Percentiles rank a stretch among this genome's conserved stretches.
Evolutionary conservation across 176 grass and related monocot genomes (phyloP).

Genomic region (Phoenix dactylifera): DNA sequence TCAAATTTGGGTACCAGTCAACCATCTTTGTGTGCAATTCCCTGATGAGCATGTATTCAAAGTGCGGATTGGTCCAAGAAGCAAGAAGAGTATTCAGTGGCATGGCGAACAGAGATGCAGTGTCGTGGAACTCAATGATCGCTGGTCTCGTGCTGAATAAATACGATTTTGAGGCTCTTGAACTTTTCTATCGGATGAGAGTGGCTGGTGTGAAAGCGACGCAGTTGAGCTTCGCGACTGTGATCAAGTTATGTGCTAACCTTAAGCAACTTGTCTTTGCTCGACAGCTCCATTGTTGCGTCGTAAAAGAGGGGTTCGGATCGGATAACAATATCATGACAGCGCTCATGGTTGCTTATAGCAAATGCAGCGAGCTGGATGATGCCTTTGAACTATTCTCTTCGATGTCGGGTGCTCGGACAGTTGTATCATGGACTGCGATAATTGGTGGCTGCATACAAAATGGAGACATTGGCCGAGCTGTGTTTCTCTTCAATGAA

Average conservation of each 20-base stretch:
- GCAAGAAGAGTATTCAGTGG: conserved; percentile 39
- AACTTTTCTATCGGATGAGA: conserved; percentile 43
- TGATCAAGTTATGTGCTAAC: conserved; percentile 62
- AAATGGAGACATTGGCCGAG: conserved; percentile 30
- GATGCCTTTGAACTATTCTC: conserved; percentile 44
- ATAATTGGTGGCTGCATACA: conserved; percentile 55
- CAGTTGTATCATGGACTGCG: conserved; percentile 67
- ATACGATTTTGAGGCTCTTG: conserved; percentile 32
- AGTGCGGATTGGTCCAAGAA: conserved; percentile 35
- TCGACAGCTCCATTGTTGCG: conserved; percentile 52
- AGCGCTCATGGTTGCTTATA: conserved; percentile 42
- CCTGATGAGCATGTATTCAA: conserved; percentile 62
- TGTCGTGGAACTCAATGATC: conserved; percentile 58
- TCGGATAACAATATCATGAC: conserved; percentile 46
- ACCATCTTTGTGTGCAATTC: conserved; percentile 35
- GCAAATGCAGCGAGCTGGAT: conserved; percentile 38
- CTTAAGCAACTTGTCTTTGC: conserved; percentile 37
- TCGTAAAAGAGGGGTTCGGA: conserved; percentile 40
- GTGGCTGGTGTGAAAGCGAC: conserved; percentile 23
- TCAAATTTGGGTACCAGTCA: conserved; percentile 38
- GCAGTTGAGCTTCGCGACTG: conserved; percentile 40
- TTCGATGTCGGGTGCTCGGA: conserved; percentile 25
- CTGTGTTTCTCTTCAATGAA: conserved; percentile 39
- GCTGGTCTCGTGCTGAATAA: conserved; percentile 44
- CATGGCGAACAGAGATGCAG: conserved; percentile 41